phyloP scores from a whole-genome alignment of 345 rosid genomes.

The Pugionium dolabratum region DNA sequence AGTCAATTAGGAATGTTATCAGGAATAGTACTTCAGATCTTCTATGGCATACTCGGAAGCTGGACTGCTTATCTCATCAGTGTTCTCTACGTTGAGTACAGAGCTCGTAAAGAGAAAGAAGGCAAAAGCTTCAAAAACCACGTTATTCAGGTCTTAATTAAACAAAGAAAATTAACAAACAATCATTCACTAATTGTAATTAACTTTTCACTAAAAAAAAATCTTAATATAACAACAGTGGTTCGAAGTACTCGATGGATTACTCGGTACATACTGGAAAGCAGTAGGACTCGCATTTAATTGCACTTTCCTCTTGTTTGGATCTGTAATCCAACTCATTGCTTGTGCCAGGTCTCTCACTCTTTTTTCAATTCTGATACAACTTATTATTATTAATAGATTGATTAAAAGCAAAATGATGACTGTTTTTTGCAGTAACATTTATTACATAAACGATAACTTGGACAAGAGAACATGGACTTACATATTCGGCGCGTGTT shows the following conservation, averaged over 20 bases:
- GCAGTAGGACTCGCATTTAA: slow-evolving; percentile 94
- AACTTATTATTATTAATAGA: background rate
- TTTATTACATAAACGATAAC: slow-evolving; percentile 91
- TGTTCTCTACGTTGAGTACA: slow-evolving; percentile 88
- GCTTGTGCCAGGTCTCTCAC: slow-evolving; percentile 83
- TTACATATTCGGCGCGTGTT: slow-evolving; percentile 98
- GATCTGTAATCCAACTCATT: slow-evolving; percentile 97
- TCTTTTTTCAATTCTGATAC: background rate
- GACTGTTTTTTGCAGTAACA: slow-evolving; percentile 58
- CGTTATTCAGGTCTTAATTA: slow-evolving; percentile 68
- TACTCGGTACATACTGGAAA: slow-evolving; percentile 95
- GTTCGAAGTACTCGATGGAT: slow-evolving; percentile 97
- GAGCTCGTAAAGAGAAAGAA: slow-evolving; percentile 93
- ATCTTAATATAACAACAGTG: slow-evolving; percentile 49
- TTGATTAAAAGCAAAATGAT: background rate
- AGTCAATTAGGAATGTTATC: slow-evolving; percentile 94
- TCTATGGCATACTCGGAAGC: slow-evolving; percentile 89
- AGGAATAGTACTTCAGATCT: slow-evolving; percentile 81
- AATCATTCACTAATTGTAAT: background rate
- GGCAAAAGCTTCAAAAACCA: slow-evolving; percentile 93
- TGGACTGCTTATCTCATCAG: slow-evolving; percentile 99
- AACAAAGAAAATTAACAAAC: no score
- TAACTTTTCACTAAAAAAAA: background rate
- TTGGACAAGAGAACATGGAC: slow-evolving; percentile 99
- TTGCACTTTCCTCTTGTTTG: slow-evolving; percentile 95